These are phyloP conservation scores for Ceratocystis destructans DNA, from an alignment of 2,329 filamentous ascomycete genomes.

Conservation along the genomic window DNA sequence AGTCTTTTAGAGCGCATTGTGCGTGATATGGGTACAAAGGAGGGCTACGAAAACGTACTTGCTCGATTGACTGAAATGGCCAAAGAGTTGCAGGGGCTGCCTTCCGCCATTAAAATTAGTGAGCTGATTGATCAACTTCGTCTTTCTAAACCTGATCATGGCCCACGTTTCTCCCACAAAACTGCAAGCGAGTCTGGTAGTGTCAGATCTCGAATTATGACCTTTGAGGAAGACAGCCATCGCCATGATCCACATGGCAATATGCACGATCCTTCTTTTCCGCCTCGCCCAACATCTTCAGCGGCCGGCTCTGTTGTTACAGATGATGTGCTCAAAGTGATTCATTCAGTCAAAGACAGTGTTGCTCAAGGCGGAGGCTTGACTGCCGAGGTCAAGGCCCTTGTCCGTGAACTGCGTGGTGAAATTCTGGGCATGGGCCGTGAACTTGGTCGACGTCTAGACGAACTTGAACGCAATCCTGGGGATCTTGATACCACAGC, in stretches of 20 bases:
- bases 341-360: constrained; percentile 81
- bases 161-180: constrained; percentile 6
- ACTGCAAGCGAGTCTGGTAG: constrained; percentile 18
- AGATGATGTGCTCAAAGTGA: constrained; percentile 69
- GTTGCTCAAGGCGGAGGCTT: constrained; percentile 77
- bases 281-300: constrained; percentile 18
- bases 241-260: constrained; percentile 11
- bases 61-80: constrained; percentile 57
- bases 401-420: constrained; percentile 77
- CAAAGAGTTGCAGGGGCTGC: constrained; percentile 53
- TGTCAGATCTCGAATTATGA: constrained; percentile 26
- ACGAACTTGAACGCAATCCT: constrained; percentile 40
- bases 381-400: constrained; percentile 80
- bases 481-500: constrained; percentile 2
- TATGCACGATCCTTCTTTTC: constrained; percentile 5
- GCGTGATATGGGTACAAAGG: constrained; percentile 90
- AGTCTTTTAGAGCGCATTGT: constrained; percentile 86
- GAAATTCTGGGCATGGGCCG: constrained; percentile 92
- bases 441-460: constrained; percentile 76
- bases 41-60: constrained; percentile 72
- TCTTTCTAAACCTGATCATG: constrained; percentile 9
- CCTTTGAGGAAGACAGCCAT: constrained; percentile 29
- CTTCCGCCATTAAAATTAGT: constrained; percentile 49
- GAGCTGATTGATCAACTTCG: constrained; percentile 41
- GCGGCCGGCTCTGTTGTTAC: constrained; percentile 39